Evolutionary conservation across 805 yeast genomes (phyloP).

Genomic region (Saccharomycopsis lassenensis): DNA sequence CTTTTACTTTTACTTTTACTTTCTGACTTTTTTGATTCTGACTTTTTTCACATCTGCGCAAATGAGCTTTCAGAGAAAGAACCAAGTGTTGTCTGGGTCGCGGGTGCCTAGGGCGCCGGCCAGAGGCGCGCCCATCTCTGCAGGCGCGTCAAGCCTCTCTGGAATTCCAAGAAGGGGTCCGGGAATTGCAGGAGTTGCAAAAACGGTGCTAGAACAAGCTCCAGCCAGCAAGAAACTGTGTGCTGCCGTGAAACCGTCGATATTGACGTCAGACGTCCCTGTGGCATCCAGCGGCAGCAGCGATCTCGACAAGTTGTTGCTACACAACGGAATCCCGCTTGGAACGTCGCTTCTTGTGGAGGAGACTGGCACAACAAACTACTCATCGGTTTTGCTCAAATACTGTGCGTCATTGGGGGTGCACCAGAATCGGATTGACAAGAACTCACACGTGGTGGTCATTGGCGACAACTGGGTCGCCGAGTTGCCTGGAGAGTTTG

Average conservation of each 20-base stretch:
- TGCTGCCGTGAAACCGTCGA: conserved; percentile 68
- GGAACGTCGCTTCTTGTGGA: conserved; percentile 63
- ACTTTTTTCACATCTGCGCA: too few relatives aligned
- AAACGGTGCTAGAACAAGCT: not conserved
- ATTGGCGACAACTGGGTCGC: conserved; percentile 38
- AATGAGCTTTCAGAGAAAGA: conserved; percentile 16
- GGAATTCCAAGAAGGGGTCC: conserved; percentile 3
- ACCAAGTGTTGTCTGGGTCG: conserved; percentile 3
- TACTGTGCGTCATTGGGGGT: conserved; percentile 70
- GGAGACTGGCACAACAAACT: conserved; percentile 85
- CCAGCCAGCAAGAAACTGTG: conserved; percentile 19
- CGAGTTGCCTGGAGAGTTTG: conserved; percentile 67
- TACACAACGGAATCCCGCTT: conserved; percentile 79
- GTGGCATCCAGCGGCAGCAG: conserved; percentile 71
- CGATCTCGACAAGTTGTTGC: conserved; percentile 63
- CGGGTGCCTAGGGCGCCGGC: conserved; percentile 5
- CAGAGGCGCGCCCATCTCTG: conserved; percentile 1
- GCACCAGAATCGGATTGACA: conserved; percentile 45
- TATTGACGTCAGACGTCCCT: conserved; percentile 60
- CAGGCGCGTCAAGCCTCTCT: not conserved
- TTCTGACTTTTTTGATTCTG: too few relatives aligned
- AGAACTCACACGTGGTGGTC: conserved; percentile 17
- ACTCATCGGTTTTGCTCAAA: conserved; percentile 57
- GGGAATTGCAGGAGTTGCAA: not conserved
- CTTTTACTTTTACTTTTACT: too few relatives aligned